phyloP scores from a whole-genome alignment of 2,329 filamentous ascomycete species.

The Byssoonygena ceratinophila region DNA sequence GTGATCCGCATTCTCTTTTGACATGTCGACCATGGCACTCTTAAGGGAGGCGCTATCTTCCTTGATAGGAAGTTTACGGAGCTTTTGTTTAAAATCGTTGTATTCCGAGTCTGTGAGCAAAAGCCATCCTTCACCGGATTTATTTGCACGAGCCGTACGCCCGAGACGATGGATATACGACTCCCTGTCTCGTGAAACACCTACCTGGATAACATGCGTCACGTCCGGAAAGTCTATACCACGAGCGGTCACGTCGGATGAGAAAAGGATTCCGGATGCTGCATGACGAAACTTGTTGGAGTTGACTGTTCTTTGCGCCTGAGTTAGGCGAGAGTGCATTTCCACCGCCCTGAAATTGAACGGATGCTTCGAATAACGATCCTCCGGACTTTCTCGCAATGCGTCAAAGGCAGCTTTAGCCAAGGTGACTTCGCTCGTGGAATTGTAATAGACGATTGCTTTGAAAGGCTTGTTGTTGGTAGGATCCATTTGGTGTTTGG shows the following conservation, averaged over 20 bases:
- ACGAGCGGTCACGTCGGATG: constrained; percentile 68
- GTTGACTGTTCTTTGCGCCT: constrained; percentile 56
- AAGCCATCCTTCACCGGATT: constrained; percentile 52
- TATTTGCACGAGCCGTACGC: constrained; percentile 60
- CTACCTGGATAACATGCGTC: constrained; percentile 67
- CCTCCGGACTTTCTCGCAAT: constrained; percentile 32
- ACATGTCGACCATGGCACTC: constrained; percentile 1
- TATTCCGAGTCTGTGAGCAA: constrained; percentile 46
- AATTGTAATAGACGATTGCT: constrained; percentile 86
- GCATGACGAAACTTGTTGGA: constrained; percentile 61
- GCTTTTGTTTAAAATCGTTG: constrained; percentile 40
- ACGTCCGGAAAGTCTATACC: constrained; percentile 77
- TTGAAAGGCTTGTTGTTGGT: constrained; percentile 60
- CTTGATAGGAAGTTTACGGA: constrained; percentile 46
- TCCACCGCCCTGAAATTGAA: constrained; percentile 38
- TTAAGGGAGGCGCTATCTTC: constrained; percentile 28
- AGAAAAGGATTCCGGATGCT: constrained; percentile 57
- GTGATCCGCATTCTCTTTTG: not conserved
- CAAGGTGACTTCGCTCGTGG: constrained; percentile 61
- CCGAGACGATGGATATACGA: constrained; percentile 69
- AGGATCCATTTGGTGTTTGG: constrained; percentile 31
- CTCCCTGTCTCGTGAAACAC: constrained; percentile 53
- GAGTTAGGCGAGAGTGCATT: constrained; percentile 71
- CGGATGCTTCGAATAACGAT: constrained; percentile 22
- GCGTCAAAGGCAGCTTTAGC: constrained; percentile 49